Evolutionary conservation across 495 filamentous ascomycete species (phyloP), one percentile per base, ranked within the genome.

Genomic region (Penicillium paradoxum): DNA sequence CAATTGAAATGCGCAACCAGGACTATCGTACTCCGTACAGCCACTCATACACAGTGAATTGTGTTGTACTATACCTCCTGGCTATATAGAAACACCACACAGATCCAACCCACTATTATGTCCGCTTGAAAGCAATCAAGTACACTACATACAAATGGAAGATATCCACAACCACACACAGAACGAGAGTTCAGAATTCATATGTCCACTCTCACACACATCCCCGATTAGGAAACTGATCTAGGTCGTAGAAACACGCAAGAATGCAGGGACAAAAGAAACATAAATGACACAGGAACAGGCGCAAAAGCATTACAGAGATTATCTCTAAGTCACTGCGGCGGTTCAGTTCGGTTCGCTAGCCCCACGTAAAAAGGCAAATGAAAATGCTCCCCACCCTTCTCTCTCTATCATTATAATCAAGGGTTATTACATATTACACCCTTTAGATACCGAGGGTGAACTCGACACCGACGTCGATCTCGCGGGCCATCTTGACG

Each of bases 401-500:
- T n/a, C n/a, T 51, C 40, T 45, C 40, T 49, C 51, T 39, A 29
- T 29, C 32, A 53, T 50, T 34, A 34, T 36, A 47, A 47, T 8
- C 13, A 25, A 37, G 7, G 21, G n/a, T 4, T 48, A 42, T 32
- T 32, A 32, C 14, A 37, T 17, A 37, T 37, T 11, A 44, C 24
- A 18, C 47, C 36, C 17, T 45, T 70, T 87, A 97, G 74, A 98
- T 95, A 70, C 90, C 93, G 60, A 97, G 81, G 60, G 87, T 91
- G 73, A 97, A 98, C 72, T 97, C 92, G 58, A 98, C 93, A 49
- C 90, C 93, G 51, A 98, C 92, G 66, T 98, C 93, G 67, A 97
- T 96, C 64, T 97, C 93, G 57, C 93, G 88, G 66, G 91, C 91
- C 89, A 96, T 88, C 83, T 97, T 97, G 60, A 98, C 95, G 44